Base-by-base conservation (phyloP, 345 rosid species). In the Eucalyptus shirleyi region DNA sequence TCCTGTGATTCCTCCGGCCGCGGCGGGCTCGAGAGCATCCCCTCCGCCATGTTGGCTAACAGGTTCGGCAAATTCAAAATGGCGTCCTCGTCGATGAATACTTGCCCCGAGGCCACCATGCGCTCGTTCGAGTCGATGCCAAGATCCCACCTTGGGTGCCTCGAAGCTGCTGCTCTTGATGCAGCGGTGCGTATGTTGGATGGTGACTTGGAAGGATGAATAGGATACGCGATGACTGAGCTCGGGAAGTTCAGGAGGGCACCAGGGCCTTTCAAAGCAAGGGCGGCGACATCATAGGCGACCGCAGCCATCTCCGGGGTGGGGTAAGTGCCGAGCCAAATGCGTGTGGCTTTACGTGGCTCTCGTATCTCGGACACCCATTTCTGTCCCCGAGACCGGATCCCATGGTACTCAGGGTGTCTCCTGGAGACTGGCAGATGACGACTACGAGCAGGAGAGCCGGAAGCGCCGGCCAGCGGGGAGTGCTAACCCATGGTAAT, bases 351-450 rank as follows among this genome's bases (percentile, higher is more conserved):
- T 88, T 96, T 97, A 51, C 94, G 95, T 0, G 99, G 99, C 87
- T 96, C 98, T 82, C 98, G 96, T 90, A 97, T 94, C 92, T 97
- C 98, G 1, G 98, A 96, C 45, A 97, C 99, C 99, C 99, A 97
- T 90, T 97, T 97, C 5, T 93, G 94, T 42, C 98, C 91, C 72
- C 98, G 95, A 90, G 93, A 91, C 59, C 98, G 92, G 91, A 95
- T 96, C 53, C 99, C 98, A 1, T 93, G 91, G 89, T 92, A 96
- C 65, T 50, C 23, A 10, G 95, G 92, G 89, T 96, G 97, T 51
- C 87, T 94, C 80, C 93, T 90, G 85, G 93, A 86, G 90, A 93
- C 47, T 2, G 45, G 82, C 21, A 15, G 82, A 18, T 72, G 82
- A 47, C 4, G 45, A 44, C 45, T 44, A 18, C 37, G 86, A 67